A percentile compares a stretch with the other conserved stretches of the same genome.
phyloP scores from a whole-genome alignment of 78 protist species.

The Mantamonas sphyraenae region DNA sequence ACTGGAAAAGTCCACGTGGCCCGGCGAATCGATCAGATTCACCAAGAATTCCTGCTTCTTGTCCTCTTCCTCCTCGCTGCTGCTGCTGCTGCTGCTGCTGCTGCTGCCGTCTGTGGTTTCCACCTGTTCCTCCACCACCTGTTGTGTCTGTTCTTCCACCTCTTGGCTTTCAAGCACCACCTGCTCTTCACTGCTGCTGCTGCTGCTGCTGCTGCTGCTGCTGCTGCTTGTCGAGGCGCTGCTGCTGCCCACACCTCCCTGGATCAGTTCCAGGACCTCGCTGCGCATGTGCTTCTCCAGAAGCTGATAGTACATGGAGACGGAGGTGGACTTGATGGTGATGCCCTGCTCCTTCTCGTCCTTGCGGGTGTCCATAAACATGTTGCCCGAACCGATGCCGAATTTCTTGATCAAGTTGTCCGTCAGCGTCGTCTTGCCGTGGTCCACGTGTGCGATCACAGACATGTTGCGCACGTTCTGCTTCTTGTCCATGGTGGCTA shows the following conservation, averaged over 20 bases:
- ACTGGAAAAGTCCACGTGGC: slow-evolving; percentile 87
- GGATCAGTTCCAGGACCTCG: too few species aligned
- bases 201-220: neutral
- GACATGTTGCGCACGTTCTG: slow-evolving; percentile 39
- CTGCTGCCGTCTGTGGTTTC: too few species aligned
- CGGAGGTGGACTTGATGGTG: slow-evolving; percentile 73
- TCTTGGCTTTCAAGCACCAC: too few species aligned
- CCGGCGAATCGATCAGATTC: slow-evolving; percentile 92
- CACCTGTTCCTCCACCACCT: too few species aligned
- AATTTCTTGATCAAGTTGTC: slow-evolving; percentile 34
- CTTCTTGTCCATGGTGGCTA: slow-evolving; percentile 26
- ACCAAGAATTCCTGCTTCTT: slow-evolving; percentile 44
- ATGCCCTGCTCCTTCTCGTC: slow-evolving; percentile 75
- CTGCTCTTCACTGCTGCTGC: too few species aligned
- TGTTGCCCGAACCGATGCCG: slow-evolving; percentile 20
- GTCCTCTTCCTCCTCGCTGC: neutral
- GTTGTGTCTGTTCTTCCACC: too few species aligned
- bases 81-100: neutral
- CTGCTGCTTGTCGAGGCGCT: neutral
- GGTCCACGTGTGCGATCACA: slow-evolving; percentile 49
- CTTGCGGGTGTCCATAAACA: slow-evolving; percentile 41
- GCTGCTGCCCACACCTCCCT: neutral
- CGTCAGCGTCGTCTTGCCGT: slow-evolving; percentile 51
- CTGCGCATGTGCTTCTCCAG: neutral
- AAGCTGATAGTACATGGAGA: slow-evolving; percentile 52